Evolutionary conservation across 495 filamentous ascomycete species (phyloP).

Genomic region (Podospora comata): DNA sequence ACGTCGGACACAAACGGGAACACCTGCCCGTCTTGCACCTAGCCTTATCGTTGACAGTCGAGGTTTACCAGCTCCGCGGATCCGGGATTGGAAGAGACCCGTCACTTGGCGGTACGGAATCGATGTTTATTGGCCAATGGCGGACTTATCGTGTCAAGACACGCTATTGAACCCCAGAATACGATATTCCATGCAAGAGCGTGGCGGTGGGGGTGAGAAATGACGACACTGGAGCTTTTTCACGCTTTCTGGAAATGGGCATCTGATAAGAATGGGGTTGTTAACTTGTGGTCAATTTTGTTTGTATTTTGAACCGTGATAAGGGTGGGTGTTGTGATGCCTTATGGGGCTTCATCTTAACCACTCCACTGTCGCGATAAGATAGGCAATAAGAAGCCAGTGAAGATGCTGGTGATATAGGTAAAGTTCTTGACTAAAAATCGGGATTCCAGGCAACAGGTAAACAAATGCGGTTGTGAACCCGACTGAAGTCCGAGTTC

Average conservation of each 20-base stretch:
- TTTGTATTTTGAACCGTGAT: background rate
- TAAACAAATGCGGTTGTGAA: background rate
- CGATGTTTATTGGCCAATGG: too few relatives aligned
- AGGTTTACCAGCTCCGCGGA: too few relatives aligned
- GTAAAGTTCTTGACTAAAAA: background rate
- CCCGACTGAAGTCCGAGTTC: too few relatives aligned
- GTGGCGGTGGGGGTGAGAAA: background rate
- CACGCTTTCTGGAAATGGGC: background rate
- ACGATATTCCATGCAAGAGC: background rate
- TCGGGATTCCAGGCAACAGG: background rate
- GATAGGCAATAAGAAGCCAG: background rate
- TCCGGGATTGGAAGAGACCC: too few relatives aligned
- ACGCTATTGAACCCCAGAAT: background rate
- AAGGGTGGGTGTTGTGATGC: background rate
- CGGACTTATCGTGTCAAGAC: background rate
- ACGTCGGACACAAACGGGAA: too few relatives aligned
- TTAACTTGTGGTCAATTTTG: background rate
- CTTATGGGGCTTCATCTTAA: background rate
- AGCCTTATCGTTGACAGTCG: background rate
- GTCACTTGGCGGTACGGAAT: too few relatives aligned
- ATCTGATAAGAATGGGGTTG: background rate
- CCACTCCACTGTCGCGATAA: background rate
- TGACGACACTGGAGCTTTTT: background rate
- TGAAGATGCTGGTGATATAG: background rate
- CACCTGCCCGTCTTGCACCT: background rate